Evolutionary conservation across 2,329 filamentous ascomycete species (phyloP).

Genomic region (Epichloe sibirici): DNA sequence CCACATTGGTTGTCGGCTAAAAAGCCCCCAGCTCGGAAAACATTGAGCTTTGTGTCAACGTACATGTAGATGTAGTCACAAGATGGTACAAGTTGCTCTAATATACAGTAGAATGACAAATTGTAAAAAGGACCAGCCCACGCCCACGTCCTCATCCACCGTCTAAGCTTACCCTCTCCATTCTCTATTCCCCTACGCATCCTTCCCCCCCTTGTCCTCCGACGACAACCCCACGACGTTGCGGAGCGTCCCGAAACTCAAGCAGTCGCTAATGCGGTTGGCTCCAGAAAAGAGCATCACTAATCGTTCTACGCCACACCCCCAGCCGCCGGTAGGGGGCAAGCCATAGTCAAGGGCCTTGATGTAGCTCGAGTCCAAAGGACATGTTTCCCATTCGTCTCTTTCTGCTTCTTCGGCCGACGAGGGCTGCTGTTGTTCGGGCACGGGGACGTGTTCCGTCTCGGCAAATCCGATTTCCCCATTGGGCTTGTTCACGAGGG

Average conservation of each 20-base stretch:
- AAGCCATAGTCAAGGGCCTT: constrained; percentile 76
- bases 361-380: constrained; percentile 68
- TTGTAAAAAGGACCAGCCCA: too few species aligned
- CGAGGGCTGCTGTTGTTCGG: constrained; percentile 26
- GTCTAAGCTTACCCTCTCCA: too few species aligned
- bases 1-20: too few species aligned
- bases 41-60: too few species aligned
- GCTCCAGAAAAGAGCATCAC: constrained; percentile 81
- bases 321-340: constrained; percentile 95
- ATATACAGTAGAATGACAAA: too few species aligned
- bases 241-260: constrained; percentile 78
- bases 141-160: too few species aligned
- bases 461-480: constrained; percentile 20
- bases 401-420: constrained; percentile 16
- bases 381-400: constrained; percentile 32
- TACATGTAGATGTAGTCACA: too few species aligned
- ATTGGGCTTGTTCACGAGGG: constrained; percentile 22
- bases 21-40: too few species aligned
- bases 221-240: constrained; percentile 46
- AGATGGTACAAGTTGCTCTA: too few species aligned
- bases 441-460: not conserved
- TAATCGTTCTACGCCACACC: constrained; percentile 80
- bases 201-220: constrained; percentile 13
- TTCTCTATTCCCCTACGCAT: not conserved
- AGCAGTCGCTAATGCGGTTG: constrained; percentile 69